These are phyloP conservation scores for Ensete glaucum DNA, from an alignment of 176 grass and related monocot genomes.

Conservation along the genomic window DNA sequence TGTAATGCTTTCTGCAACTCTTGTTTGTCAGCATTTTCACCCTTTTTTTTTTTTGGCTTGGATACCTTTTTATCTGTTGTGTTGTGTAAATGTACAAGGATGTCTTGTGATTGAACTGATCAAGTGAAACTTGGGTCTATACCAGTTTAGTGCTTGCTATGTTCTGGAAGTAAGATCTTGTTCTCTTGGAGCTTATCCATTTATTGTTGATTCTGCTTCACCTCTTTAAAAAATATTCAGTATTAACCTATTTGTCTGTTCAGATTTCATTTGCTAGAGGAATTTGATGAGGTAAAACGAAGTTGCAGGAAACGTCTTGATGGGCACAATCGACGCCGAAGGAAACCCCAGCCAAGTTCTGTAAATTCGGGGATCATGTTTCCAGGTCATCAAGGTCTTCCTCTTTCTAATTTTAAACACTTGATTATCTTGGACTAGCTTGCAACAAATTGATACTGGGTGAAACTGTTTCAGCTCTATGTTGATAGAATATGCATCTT, in stretches of 20 bases:
- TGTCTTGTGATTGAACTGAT: not conserved
- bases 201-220: not conserved
- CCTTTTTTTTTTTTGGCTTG: no score
- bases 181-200: not conserved
- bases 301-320: slow-evolving; percentile 91
- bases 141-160: not conserved
- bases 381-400: not conserved
- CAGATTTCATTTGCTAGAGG: slow-evolving; percentile 85
- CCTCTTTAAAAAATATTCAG: not conserved
- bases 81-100: no score
- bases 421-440: not conserved
- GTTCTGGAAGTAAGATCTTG: not conserved
- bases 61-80: no score
- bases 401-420: not conserved
- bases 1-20: no score
- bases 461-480: not conserved
- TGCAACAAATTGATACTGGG: no score
- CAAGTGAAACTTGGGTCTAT: not conserved
- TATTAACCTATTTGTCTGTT: not conserved
- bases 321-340: slow-evolving; percentile 80
- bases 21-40: no score
- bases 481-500: not conserved
- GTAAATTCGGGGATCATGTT: slow-evolving; percentile 1
- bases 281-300: slow-evolving; percentile 90
- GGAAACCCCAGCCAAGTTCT: slow-evolving; percentile 56